phyloP scores from a whole-genome alignment of 768 basidiomycete species.

The Russula foetens region DNA sequence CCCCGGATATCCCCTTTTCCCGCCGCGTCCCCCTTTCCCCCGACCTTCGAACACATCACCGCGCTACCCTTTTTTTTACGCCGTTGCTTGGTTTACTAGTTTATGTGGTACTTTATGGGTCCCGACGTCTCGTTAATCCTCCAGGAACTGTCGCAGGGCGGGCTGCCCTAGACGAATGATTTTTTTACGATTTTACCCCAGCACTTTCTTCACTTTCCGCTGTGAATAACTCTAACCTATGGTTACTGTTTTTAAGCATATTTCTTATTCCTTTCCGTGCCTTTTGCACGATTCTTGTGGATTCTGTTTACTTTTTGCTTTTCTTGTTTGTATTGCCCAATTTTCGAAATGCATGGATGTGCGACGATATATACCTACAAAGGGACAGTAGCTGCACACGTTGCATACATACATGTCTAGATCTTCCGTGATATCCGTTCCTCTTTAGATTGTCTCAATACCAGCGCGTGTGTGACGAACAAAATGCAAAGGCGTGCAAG shows the following conservation, averaged over 20 bases:
- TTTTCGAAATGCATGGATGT: not conserved
- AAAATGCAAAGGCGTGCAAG: not conserved
- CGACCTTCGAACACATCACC: not conserved
- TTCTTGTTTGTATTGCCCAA: not conserved
- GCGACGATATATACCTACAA: not conserved
- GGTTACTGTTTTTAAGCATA: not conserved
- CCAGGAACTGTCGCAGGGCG: conserved; percentile 5
- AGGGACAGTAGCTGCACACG: not conserved
- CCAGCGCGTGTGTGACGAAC: not conserved
- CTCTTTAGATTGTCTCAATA: conserved; percentile 2
- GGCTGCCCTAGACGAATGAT: not conserved
- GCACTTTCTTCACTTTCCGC: not conserved
- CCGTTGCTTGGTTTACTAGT: not conserved
- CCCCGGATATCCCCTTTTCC: conserved; percentile 4
- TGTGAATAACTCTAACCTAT: not conserved
- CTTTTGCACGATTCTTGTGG: conserved; percentile 1
- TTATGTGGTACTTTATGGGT: not conserved
- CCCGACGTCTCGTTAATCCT: not conserved
- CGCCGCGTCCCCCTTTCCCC: not conserved
- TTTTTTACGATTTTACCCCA: not conserved
- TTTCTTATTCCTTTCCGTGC: conserved; percentile 14
- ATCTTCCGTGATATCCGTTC: conserved; percentile 1
- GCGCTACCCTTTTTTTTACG: conserved; percentile 4
- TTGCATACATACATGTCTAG: not conserved
- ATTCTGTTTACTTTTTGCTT: not conserved